Evolutionary conservation across 306 rosid genomes (phyloP).

Genomic region (Corylus avellana): DNA sequence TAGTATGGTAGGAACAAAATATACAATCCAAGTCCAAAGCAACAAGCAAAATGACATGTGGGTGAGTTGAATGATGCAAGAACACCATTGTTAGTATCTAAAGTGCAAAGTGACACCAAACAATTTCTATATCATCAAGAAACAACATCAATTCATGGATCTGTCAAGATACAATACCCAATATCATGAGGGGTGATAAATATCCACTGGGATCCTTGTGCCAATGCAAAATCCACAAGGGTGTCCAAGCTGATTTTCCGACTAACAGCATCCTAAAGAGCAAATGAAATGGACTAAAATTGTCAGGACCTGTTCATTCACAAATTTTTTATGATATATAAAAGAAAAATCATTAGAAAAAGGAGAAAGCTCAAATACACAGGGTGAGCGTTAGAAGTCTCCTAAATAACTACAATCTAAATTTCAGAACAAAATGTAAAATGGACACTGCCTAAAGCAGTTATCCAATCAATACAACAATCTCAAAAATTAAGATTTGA

Average conservation of each 20-base stretch:
- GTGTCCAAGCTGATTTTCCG: slow-evolving; percentile 93
- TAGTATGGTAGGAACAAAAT: not conserved
- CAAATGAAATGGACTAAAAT: slow-evolving; percentile 17
- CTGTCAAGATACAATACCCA: slow-evolving; percentile 50
- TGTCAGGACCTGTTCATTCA: not conserved
- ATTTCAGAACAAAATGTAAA: not conserved
- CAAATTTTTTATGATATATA: not conserved
- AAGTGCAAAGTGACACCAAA: not conserved
- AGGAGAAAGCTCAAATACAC: not conserved
- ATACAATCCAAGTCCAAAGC: not conserved
- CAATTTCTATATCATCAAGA: not conserved
- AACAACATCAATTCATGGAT: slow-evolving; percentile 11
- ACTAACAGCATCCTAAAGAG: slow-evolving; percentile 86
- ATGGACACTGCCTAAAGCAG: not conserved
- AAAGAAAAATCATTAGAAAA: not conserved
- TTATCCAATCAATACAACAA: not conserved
- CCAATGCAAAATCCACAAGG: slow-evolving; percentile 74
- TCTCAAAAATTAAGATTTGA: not conserved
- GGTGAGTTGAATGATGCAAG: not conserved
- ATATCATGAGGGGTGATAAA: slow-evolving; percentile 92
- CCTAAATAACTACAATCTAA: not conserved
- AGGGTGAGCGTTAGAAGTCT: not conserved
- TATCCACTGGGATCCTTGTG: slow-evolving; percentile 94
- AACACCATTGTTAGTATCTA: not conserved
- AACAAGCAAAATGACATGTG: not conserved